A percentile compares a stretch with the other conserved stretches of the same genome.
Conservation (phyloP, 2,329 filamentous ascomycete genomes). For the Camillea tinctor region DNA sequence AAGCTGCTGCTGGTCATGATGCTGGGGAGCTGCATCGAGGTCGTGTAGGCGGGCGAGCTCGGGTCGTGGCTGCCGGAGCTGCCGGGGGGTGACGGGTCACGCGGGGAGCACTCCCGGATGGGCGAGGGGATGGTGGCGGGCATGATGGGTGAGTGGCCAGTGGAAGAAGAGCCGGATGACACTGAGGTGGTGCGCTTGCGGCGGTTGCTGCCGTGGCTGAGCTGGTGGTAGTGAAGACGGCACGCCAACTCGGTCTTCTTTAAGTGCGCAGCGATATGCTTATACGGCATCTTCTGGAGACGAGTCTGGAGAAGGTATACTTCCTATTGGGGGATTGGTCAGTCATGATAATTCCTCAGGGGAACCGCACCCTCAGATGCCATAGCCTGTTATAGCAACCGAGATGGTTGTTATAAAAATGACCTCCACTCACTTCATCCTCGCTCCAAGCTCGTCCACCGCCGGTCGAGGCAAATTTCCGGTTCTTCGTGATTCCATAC, state of each 20-base stretch:
- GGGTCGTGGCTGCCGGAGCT: constrained; percentile 45
- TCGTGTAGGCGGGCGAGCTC: constrained; percentile 43
- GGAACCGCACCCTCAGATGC: neutral
- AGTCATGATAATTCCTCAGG: constrained; percentile 5
- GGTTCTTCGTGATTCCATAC: constrained; percentile 61
- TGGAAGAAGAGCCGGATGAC: constrained; percentile 65
- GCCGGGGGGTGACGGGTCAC: constrained; percentile 48
- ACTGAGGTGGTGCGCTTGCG: constrained; percentile 74
- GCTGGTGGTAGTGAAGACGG: constrained; percentile 82
- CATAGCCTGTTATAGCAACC: neutral
- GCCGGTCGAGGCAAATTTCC: constrained; percentile 68
- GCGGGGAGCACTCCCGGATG: constrained; percentile 47
- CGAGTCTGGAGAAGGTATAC: constrained; percentile 80
- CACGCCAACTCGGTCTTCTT: constrained; percentile 88
- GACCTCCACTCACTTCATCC: constrained; percentile 64
- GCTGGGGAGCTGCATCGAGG: constrained; percentile 50
- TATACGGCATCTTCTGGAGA: constrained; percentile 86
- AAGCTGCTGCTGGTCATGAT: constrained; percentile 46
- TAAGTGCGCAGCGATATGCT: constrained; percentile 80
- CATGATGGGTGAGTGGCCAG: constrained; percentile 51
- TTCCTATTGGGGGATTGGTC: constrained; percentile 53
- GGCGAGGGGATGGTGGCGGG: constrained; percentile 49
- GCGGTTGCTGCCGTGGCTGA: constrained; percentile 78
- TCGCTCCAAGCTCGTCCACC: constrained; percentile 82
- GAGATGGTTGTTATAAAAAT: neutral